These are phyloP conservation scores for Vigna trinervia DNA, from an alignment of 306 rosid species.

Conservation along the genomic window DNA sequence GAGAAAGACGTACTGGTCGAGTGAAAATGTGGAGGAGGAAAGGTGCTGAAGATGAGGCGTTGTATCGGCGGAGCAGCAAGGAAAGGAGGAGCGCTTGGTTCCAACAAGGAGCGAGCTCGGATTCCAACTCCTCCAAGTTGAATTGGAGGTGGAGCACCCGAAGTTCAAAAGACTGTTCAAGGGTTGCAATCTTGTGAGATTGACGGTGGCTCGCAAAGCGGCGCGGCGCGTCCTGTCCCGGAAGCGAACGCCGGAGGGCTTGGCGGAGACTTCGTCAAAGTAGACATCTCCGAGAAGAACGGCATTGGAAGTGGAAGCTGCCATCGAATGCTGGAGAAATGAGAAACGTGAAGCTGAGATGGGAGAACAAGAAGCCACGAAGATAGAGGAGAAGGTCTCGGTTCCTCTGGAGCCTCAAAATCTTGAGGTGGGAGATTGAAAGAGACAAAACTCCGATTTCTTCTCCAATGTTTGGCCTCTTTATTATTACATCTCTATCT, in stretches of 20 bases:
- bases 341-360: background rate
- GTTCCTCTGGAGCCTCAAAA: background rate
- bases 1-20: constrained; percentile 49
- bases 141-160: constrained; percentile 39
- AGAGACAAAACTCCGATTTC: background rate
- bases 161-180: constrained; percentile 39
- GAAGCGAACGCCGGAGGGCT: constrained; percentile 60
- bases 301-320: constrained; percentile 63
- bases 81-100: constrained; percentile 43
- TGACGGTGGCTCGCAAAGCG: constrained; percentile 52
- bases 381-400: background rate
- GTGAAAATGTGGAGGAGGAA: constrained; percentile 45
- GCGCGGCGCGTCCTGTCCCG: constrained; percentile 47
- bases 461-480: background rate
- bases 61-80: constrained; percentile 55
- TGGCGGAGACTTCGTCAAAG: constrained; percentile 38
- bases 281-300: constrained; percentile 52
- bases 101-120: constrained; percentile 43
- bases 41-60: constrained; percentile 60
- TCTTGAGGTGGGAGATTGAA: background rate
- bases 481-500: no score
- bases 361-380: background rate
- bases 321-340: constrained; percentile 42
- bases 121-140: constrained; percentile 43
- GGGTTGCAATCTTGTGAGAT: constrained; percentile 52